phyloP scores from a whole-genome alignment of 1,139 yeast genomes.

The Debaryomyces fabryi region DNA sequence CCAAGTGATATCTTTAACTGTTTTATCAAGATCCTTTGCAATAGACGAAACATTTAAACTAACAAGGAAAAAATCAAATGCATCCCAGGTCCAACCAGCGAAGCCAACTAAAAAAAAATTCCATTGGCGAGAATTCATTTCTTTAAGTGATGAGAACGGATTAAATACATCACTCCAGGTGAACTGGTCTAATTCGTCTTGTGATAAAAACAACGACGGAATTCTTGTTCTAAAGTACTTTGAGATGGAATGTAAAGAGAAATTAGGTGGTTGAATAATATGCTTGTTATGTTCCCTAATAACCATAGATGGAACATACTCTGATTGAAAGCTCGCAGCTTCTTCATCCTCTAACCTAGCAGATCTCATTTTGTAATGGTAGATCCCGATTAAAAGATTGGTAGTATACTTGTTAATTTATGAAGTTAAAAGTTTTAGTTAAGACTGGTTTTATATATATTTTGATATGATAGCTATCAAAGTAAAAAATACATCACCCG shows the following conservation, averaged over 20 bases:
- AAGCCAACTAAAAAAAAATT: conserved; percentile 25
- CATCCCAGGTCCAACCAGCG: conserved; percentile 67
- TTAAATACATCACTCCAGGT: conserved; percentile 34
- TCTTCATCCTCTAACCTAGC: not conserved
- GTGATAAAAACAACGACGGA: conserved; percentile 35
- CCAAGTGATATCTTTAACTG: conserved; percentile 62
- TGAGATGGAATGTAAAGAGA: conserved; percentile 27
- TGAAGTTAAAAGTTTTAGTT: not conserved
- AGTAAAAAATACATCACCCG: not conserved
- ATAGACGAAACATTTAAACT: conserved; percentile 56
- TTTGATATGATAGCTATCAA: not conserved
- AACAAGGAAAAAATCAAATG: conserved; percentile 70
- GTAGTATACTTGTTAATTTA: not conserved
- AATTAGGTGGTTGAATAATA: conserved; percentile 35
- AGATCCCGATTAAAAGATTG: not conserved
- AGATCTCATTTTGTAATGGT: not conserved
- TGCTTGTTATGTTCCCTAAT: conserved; percentile 32
- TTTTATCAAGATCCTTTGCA: conserved; percentile 49
- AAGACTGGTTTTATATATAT: not conserved
- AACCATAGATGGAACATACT: conserved; percentile 13
- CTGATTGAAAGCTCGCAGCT: not conserved
- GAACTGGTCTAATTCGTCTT: conserved; percentile 31
- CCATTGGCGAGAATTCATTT: conserved; percentile 23
- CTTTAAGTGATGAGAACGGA: conserved; percentile 28
- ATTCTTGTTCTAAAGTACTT: conserved; percentile 33